phyloP scores from a whole-genome alignment of 2,329 filamentous ascomycete species.

The Mariannaea elegans region DNA sequence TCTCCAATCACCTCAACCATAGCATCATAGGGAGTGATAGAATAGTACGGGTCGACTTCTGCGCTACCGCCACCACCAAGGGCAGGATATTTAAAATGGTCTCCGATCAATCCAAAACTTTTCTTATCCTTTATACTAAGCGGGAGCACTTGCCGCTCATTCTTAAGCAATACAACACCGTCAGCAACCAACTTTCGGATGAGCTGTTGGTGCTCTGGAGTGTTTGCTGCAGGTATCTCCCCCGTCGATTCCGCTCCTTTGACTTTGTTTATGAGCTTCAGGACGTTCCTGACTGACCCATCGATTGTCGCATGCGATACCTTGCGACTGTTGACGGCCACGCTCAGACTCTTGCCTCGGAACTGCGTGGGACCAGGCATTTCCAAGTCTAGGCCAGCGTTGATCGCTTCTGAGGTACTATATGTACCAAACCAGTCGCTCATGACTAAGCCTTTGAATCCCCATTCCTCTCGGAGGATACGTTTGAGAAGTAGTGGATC shows the following conservation, averaged over 20 bases:
- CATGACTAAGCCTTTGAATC: slow-evolving; percentile 53
- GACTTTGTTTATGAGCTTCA: slow-evolving; percentile 19
- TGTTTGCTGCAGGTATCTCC: neutral
- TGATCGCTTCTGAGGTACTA: slow-evolving; percentile 40
- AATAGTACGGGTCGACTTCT: slow-evolving; percentile 46
- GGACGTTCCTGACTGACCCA: slow-evolving; percentile 4
- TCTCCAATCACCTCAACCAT: slow-evolving; percentile 37
- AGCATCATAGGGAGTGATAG: slow-evolving; percentile 44
- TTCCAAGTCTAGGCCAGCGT: slow-evolving; percentile 39
- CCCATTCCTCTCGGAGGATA: slow-evolving; percentile 53
- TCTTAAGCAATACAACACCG: slow-evolving; percentile 15
- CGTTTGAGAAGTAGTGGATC: slow-evolving; percentile 47
- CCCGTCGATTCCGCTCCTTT: neutral
- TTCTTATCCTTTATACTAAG: slow-evolving; percentile 29
- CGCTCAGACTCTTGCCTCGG: slow-evolving; percentile 10
- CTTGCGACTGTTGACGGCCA: slow-evolving; percentile 25
- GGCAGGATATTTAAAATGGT: slow-evolving; percentile 50
- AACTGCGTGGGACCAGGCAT: slow-evolving; percentile 43
- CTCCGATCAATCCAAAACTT: slow-evolving; percentile 44
- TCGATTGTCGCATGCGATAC: slow-evolving; percentile 24
- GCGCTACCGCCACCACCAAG: slow-evolving; percentile 48
- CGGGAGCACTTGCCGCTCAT: neutral
- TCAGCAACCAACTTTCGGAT: neutral
- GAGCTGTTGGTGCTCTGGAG: neutral
- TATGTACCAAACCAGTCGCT: slow-evolving; percentile 53